phyloP scores from a whole-genome alignment of 1,139 yeast genomes.

The Debaryomycetaceae sp. region DNA sequence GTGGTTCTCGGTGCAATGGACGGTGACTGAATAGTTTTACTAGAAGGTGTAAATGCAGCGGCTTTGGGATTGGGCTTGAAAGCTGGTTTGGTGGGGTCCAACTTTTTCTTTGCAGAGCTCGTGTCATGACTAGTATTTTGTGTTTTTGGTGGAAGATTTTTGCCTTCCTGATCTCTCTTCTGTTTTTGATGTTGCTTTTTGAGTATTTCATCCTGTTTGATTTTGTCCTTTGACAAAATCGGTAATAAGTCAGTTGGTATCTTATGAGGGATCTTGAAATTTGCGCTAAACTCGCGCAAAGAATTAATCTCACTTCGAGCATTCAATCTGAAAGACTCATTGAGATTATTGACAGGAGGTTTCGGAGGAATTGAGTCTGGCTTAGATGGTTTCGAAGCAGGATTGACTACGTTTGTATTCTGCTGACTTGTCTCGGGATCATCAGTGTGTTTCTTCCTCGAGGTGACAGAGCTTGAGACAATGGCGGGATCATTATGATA shows the following conservation, averaged over 20 bases:
- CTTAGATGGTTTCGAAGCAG: constrained; percentile 11
- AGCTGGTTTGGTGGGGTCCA: constrained; percentile 55
- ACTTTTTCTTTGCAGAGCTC: constrained; percentile 31
- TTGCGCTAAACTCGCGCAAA: constrained; percentile 78
- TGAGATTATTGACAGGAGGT: constrained; percentile 25
- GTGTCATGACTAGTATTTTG: constrained; percentile 3
- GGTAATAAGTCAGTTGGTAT: constrained; percentile 77
- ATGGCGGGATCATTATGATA: constrained; percentile 78
- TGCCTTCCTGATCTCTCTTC: constrained; percentile 12
- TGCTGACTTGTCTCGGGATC: constrained; percentile 3
- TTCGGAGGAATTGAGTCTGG: constrained; percentile 35
- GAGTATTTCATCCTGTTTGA: constrained; percentile 59
- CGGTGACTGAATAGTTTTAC: constrained; percentile 23
- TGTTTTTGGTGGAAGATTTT: constrained; percentile 5
- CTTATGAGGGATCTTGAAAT: constrained; percentile 71
- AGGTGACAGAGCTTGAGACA: constrained; percentile 48
- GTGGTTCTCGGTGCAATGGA: constrained; percentile 29
- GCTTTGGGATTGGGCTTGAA: constrained; percentile 74
- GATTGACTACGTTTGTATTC: constrained; percentile 1
- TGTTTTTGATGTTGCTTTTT: constrained; percentile 28
- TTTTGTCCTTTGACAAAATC: constrained; percentile 64
- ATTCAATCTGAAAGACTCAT: constrained; percentile 45
- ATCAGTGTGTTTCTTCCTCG: constrained; percentile 5
- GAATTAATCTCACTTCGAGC: constrained; percentile 73
- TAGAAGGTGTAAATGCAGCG: constrained; percentile 63